phyloP scores from a whole-genome alignment of 192 early-diverging fungal genomes.

The Powellomyces hirtus region DNA sequence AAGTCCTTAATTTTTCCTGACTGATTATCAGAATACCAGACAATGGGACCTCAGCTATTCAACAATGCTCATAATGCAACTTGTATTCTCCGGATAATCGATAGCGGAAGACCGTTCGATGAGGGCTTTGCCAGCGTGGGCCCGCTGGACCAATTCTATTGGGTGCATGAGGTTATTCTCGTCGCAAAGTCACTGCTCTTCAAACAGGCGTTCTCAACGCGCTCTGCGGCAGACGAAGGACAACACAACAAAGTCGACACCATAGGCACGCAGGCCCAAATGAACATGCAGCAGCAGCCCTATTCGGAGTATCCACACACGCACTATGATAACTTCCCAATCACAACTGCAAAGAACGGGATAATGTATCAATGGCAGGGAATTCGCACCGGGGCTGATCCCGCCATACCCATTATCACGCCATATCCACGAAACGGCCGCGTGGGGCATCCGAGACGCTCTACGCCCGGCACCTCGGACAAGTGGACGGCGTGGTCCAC shows the following conservation, averaged over 20 bases:
- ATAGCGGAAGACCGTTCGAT: background rate
- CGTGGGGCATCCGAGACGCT: background rate
- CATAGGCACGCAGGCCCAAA: background rate
- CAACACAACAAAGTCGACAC: background rate
- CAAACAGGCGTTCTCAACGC: background rate
- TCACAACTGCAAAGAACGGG: background rate
- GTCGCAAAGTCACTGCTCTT: background rate
- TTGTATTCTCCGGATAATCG: background rate
- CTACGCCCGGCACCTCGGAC: background rate
- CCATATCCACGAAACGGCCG: background rate
- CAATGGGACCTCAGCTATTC: too few relatives aligned
- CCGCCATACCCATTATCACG: background rate
- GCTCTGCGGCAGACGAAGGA: background rate
- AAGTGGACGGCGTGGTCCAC: background rate
- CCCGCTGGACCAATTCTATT: background rate
- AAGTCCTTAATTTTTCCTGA: too few relatives aligned
- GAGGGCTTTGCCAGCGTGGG: background rate
- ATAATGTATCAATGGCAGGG: conserved; percentile 4
- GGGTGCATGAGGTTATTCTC: background rate
- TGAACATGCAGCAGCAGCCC: background rate
- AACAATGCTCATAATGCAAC: background rate
- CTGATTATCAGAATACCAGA: too few relatives aligned
- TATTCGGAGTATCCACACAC: background rate
- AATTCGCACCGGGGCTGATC: background rate
- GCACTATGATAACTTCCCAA: background rate